Percentiles rank a stretch among this genome's conserved stretches.
Evolutionary conservation across 106 monocot genomes (phyloP).

Genomic region (Dendrobium catenatum): DNA sequence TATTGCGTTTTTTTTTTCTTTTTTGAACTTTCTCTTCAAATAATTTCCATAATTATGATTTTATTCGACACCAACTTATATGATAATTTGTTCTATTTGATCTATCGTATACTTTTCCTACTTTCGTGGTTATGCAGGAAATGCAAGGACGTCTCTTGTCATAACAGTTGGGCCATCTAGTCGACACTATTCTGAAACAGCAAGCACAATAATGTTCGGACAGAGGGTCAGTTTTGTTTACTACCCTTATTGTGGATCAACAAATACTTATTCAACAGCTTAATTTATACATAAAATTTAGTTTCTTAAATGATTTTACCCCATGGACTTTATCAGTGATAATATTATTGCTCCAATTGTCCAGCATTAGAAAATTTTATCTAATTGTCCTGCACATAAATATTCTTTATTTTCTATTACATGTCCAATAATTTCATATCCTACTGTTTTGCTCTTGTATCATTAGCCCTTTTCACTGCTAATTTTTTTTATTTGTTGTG

Average conservation of each 20-base stretch:
- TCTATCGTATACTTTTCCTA: neutral
- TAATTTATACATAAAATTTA: neutral
- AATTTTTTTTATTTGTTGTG: neutral
- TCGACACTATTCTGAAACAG: slow-evolving; percentile 54
- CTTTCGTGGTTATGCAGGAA: slow-evolving; percentile 30
- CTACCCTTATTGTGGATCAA: neutral
- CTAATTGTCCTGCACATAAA: neutral
- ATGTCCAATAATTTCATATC: neutral
- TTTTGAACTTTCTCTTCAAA: neutral
- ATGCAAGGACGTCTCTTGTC: slow-evolving; percentile 69
- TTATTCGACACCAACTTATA: neutral
- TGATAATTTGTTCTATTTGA: neutral
- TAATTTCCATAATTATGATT: slow-evolving; percentile 4
- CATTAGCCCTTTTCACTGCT: neutral
- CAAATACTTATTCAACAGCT: neutral
- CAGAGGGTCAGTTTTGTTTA: slow-evolving; percentile 45
- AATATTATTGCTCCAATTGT: neutral
- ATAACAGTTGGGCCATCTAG: slow-evolving; percentile 61
- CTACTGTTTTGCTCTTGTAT: neutral
- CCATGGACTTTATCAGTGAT: neutral
- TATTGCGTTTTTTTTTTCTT: neutral
- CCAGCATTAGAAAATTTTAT: neutral
- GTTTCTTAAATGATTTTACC: neutral
- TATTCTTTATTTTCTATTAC: neutral
- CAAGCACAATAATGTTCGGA: slow-evolving; percentile 76